Percentiles rank a stretch among this genome's conserved stretches.
phyloP scores from a whole-genome alignment of 2,329 filamentous ascomycete species.

The Thelonectria discophora region DNA sequence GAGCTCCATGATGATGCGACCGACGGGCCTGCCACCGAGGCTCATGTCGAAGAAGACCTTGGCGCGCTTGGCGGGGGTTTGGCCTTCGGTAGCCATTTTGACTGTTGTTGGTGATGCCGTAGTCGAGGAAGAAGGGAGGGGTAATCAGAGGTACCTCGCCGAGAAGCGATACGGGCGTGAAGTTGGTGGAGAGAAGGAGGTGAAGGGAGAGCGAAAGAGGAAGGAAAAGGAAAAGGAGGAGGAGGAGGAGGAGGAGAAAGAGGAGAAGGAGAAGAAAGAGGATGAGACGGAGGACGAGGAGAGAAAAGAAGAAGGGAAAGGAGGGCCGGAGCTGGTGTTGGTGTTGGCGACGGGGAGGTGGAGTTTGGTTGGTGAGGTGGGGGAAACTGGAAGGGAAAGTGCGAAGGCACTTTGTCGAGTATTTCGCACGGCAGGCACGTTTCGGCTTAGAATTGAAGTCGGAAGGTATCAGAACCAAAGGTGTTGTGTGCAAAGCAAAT shows the following conservation, averaged over 20 bases:
- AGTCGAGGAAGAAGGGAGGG: neutral
- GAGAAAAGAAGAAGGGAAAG: neutral
- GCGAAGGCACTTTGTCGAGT: too few relatives aligned
- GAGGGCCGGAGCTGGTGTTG: conserved; percentile 8
- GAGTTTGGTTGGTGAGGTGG: conserved; percentile 14
- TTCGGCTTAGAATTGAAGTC: too few relatives aligned
- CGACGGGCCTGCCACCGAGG: conserved; percentile 76
- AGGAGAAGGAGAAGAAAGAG: neutral
- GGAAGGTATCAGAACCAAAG: too few relatives aligned
- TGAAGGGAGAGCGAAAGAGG: neutral
- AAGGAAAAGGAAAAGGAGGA: neutral
- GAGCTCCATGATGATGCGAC: conserved; percentile 88
- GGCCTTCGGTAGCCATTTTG: conserved; percentile 54
- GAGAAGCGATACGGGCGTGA: neutral
- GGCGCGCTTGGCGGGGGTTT: conserved; percentile 66
- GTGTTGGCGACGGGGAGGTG: conserved; percentile 13
- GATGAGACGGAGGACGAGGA: conserved; percentile 11
- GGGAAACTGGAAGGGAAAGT: neutral
- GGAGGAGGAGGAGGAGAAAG: neutral
- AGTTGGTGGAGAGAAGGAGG: neutral
- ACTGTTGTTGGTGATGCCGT: neutral
- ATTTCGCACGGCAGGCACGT: too few relatives aligned
- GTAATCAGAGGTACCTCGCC: too few relatives aligned
- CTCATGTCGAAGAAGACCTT: conserved; percentile 94
- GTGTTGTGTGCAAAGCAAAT: too few relatives aligned